Evolutionary conservation across 768 basidiomycete genomes (phyloP), one percentile per base, ranked within the genome.

Genomic region (Suillus sp.): DNA sequence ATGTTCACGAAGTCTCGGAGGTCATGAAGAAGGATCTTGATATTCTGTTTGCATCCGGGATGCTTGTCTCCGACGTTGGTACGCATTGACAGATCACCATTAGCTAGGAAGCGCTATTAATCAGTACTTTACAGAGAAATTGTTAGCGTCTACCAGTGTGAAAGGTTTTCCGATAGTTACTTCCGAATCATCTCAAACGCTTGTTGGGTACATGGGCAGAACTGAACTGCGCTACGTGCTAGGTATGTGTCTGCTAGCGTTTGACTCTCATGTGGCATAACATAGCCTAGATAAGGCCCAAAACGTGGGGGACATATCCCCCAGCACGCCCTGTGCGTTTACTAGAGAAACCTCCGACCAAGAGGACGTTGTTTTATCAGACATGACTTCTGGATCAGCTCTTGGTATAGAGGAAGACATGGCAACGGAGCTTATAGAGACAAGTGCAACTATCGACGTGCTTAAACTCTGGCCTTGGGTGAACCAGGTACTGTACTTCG

Each of bases 141-240:
- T 89, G 35, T 80, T 99, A 14, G 82, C 85, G 30, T 82, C 83
- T 47, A 91, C 90, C 0, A 80, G 86, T 57, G 91, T 93, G 68
- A 92, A 95, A 74, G 96, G 96, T 0, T 99, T 95, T 78, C 97
- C 97, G 0, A 85, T 99, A 50, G 84, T 97, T 32, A 84, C 87
- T 34, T 80, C 84, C 27, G 81, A 87, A 71, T 79, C 84, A 32
- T 79, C 80, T 65, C 72, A 80, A 59, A 88, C 84, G 13, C 81
- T 99, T 22, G 77, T 88, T 3, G 97, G 96, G 7, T 96, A 96
- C 76, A 92, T 99, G 66, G 90, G 92, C 14, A 84, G 95, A 61
- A 85, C 88, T 4, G 94, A 97, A 70, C 76, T 99, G 57, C 84
- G 85, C 57, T 92, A 92, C 73, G 94, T 96, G 2, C 79, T 99